Evolutionary conservation across 305 asterid species (phyloP), one percentile per base, ranked within the genome.

Genomic region (Fraxinus latifolia): DNA sequence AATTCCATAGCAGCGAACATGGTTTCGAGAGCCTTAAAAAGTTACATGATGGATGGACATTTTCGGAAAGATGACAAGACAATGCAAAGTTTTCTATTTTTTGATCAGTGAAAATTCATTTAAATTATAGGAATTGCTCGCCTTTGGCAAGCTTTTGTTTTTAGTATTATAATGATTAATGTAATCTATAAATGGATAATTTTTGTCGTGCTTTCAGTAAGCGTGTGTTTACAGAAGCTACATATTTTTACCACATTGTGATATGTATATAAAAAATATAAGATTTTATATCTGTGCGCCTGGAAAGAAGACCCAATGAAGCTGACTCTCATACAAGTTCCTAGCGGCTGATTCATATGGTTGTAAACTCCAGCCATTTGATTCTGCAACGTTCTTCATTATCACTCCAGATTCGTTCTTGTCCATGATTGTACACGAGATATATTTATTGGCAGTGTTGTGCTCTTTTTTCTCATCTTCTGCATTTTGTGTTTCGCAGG

Each of bases 401-500:
- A 25, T 65, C 39, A 29, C 21, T 14, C 39, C 21, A 68, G 11
- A 29, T 29, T 25, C 17, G 7, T 12, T 67, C 17, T 27, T 67
- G 19, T 67, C 19, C 36, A 29, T 68, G 74, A 17, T 27, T 67
- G 74, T 67, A 27, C 36, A 27, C 12, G 42, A 72, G 37, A 77
- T 76, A 15, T 33, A 33, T 33, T 58, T n/a, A 31, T 23, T 79
- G 78, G 31, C 32, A 17, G 75, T 33, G 21, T 42, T 4, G 37
- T 72, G 55, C 42, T 33, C 73, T 62, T 32, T 42, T 84, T 77
- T 23, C 34, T 74, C 65, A 77, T 82, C 50, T 79, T 62, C 39
- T 74, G 8, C 21, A 36, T 70, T 82, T 84, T 79, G 83, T 83
- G 79, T 50, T 83, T 77, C 82, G 8, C 80, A 94, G 98, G 91